These are phyloP conservation scores for Albizia julibrissin DNA, from an alignment of 306 rosid genomes.

Conservation along the genomic window DNA sequence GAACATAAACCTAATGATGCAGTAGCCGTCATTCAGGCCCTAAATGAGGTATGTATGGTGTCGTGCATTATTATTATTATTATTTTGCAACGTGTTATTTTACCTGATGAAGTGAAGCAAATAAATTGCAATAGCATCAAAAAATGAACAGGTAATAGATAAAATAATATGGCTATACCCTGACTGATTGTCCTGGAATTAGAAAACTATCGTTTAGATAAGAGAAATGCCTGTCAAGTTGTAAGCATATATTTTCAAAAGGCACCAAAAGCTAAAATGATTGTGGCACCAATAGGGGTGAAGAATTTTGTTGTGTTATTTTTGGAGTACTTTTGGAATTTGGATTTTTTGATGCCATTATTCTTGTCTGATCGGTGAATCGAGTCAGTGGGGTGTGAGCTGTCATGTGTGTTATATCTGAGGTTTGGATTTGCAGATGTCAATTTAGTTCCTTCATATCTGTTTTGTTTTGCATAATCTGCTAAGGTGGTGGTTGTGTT, in stretches of 20 bases:
- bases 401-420: neutral
- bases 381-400: conserved; percentile 23
- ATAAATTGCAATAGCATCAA: conserved; percentile 10
- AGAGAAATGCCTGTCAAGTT: conserved; percentile 16
- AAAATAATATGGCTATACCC: conserved; percentile 20
- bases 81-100: neutral
- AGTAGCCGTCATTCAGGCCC: conserved; percentile 57
- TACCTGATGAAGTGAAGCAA: conserved; percentile 11
- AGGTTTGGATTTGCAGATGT: conserved; percentile 5
- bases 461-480: conserved; percentile 11
- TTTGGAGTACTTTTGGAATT: neutral
- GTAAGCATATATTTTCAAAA: neutral
- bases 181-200: neutral
- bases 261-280: conserved; percentile 6
- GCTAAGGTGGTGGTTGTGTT: conserved; percentile 20
- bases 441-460: conserved; percentile 1
- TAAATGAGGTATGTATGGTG: conserved; percentile 63
- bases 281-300: neutral
- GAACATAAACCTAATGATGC: conserved; percentile 78
- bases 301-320: conserved; percentile 14
- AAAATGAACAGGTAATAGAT: conserved; percentile 17
- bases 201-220: neutral
- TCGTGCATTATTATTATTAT: neutral
- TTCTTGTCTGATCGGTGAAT: conserved; percentile 3
- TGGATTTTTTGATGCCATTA: neutral